A percentile compares a stretch with the other conserved stretches of the same genome.
Conservation (phyloP, 2,329 filamentous ascomycete species). For the Apiospora aurea region DNA sequence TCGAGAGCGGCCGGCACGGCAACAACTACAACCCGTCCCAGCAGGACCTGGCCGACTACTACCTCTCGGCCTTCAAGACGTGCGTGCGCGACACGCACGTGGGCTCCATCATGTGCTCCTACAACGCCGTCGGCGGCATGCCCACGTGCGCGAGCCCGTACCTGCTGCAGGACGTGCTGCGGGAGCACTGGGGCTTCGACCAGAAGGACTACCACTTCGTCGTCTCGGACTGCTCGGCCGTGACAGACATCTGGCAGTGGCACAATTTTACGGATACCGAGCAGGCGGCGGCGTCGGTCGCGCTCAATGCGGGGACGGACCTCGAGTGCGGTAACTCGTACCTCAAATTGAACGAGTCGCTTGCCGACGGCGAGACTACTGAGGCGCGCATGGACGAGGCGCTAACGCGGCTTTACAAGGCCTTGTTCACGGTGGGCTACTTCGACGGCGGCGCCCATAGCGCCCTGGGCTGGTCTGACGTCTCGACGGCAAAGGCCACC, state of each 20-base stretch:
- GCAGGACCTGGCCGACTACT: slow-evolving; percentile 74
- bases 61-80: slow-evolving; percentile 69
- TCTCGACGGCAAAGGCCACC: slow-evolving; percentile 35
- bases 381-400: slow-evolving; percentile 43
- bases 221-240: slow-evolving; percentile 67
- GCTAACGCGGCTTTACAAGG: slow-evolving; percentile 42
- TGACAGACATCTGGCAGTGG: slow-evolving; percentile 61
- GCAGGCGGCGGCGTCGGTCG: slow-evolving; percentile 8
- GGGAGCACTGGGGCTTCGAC: slow-evolving; percentile 71
- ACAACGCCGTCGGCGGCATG: slow-evolving; percentile 71
- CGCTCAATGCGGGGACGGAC: slow-evolving; percentile 20
- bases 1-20: slow-evolving; percentile 52
- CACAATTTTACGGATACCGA: slow-evolving; percentile 48
- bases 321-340: slow-evolving; percentile 24
- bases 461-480: slow-evolving; percentile 26
- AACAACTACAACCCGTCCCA: slow-evolving; percentile 35
- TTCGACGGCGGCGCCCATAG: slow-evolving; percentile 37
- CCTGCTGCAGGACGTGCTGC: slow-evolving; percentile 67
- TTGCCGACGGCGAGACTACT: slow-evolving; percentile 36
- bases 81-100: slow-evolving; percentile 66
- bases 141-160: slow-evolving; percentile 70
- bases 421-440: slow-evolving; percentile 43
- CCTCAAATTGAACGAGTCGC: slow-evolving; percentile 25
- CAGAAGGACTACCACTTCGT: slow-evolving; percentile 68
- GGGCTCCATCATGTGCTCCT: slow-evolving; percentile 67